Conservation (phyloP, 768 basidiomycete species). For the Lactarius pseudohatsudake region DNA sequence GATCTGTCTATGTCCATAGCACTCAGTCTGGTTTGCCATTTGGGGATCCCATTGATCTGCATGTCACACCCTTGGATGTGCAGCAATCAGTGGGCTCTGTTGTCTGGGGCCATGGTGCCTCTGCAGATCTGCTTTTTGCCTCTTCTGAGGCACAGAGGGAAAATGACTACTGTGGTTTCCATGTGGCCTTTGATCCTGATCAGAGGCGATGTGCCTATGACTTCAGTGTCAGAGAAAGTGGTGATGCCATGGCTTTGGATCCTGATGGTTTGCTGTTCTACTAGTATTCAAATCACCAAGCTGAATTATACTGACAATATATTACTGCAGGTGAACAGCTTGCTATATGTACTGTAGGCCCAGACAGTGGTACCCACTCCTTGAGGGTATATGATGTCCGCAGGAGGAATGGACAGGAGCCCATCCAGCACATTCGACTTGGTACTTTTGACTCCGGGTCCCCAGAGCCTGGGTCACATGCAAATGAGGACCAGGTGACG, state of each 20-base stretch:
- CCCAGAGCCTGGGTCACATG: not conserved
- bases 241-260: slow-evolving; percentile 28
- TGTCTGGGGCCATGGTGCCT: slow-evolving; percentile 21
- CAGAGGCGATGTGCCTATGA: slow-evolving; percentile 11
- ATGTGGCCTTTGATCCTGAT: slow-evolving; percentile 23
- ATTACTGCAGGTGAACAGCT: slow-evolving; percentile 14
- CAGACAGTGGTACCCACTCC: not conserved
- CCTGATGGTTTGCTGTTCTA: slow-evolving; percentile 17
- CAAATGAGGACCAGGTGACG: slow-evolving; percentile 23
- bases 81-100: slow-evolving; percentile 25
- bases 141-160: slow-evolving; percentile 26
- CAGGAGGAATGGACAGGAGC: slow-evolving; percentile 10
- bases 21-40: not conserved
- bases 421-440: slow-evolving; percentile 3
- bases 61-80: slow-evolving; percentile 15
- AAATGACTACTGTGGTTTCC: slow-evolving; percentile 20
- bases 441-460: not conserved
- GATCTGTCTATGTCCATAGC: slow-evolving; percentile 19
- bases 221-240: slow-evolving; percentile 21
- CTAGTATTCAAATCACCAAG: not conserved
- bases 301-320: not conserved
- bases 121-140: slow-evolving; percentile 24
- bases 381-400: slow-evolving; percentile 26
- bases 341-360: slow-evolving; percentile 21
- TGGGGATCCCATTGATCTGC: slow-evolving; percentile 17